Conservation (phyloP, 1,284 basidiomycete species). For the Fomes fomentarius region DNA sequence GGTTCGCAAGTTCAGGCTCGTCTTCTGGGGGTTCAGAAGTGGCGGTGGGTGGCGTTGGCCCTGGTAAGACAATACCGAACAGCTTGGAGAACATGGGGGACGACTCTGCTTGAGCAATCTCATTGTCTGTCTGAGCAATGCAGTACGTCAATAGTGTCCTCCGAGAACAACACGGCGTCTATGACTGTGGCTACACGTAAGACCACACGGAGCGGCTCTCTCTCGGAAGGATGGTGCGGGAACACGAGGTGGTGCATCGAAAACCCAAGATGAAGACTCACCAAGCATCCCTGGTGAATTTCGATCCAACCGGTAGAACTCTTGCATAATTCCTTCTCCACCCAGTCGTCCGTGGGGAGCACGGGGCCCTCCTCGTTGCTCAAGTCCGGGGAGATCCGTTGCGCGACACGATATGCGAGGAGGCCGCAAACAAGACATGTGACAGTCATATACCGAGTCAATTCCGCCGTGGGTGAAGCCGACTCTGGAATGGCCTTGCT, state of each 20-base stretch:
- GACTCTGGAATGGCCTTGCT: constrained; percentile 49
- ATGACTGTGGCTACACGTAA: constrained; percentile 12
- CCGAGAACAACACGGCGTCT: constrained; percentile 5
- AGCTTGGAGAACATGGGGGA: constrained; percentile 54
- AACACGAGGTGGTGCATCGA: not conserved
- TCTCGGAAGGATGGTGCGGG: not conserved
- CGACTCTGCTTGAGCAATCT: constrained; percentile 44
- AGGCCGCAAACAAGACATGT: constrained; percentile 72
- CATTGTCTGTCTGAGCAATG: constrained; percentile 49
- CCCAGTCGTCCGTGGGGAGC: constrained; percentile 73
- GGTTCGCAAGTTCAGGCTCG: constrained; percentile 25
- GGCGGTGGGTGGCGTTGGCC: constrained; percentile 28
- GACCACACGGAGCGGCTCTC: constrained; percentile 6
- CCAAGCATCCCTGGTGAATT: constrained; percentile 64
- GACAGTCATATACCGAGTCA: constrained; percentile 62
- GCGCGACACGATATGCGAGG: constrained; percentile 69
- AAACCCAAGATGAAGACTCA: constrained; percentile 44
- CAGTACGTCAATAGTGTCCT: constrained; percentile 18
- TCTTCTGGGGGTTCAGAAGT: constrained; percentile 14
- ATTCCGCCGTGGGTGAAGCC: constrained; percentile 44
- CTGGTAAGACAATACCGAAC: constrained; percentile 57
- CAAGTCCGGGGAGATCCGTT: constrained; percentile 57
- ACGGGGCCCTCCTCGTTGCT: constrained; percentile 70
- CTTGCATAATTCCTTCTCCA: constrained; percentile 70
- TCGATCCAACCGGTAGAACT: constrained; percentile 75